Evolutionary conservation across 805 yeast species (phyloP).

Genomic region (Pichia eremophila): DNA sequence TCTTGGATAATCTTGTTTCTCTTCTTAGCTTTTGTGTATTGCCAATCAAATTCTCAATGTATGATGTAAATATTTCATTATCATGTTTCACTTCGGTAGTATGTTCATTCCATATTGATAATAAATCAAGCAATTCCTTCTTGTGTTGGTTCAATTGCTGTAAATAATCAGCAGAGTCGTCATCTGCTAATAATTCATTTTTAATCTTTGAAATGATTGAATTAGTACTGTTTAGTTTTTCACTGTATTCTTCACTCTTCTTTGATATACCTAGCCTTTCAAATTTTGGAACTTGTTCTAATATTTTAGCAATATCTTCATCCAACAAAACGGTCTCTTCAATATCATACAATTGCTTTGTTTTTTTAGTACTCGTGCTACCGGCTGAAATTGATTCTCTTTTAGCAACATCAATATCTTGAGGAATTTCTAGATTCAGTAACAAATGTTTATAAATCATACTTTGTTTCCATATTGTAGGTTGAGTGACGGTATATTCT

Average conservation of each 20-base stretch:
- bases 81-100: slow-evolving; percentile 46
- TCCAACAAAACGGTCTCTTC: not conserved
- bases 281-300: slow-evolving; percentile 27
- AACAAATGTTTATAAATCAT: slow-evolving; percentile 55
- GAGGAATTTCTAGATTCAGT: slow-evolving; percentile 61
- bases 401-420: slow-evolving; percentile 47
- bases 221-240: slow-evolving; percentile 18
- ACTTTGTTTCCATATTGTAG: slow-evolving; percentile 64
- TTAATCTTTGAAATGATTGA: slow-evolving; percentile 5
- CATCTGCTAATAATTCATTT: slow-evolving; percentile 1
- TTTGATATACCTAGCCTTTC: slow-evolving; percentile 9
- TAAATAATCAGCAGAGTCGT: slow-evolving; percentile 31
- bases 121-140: slow-evolving; percentile 24
- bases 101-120: slow-evolving; percentile 41
- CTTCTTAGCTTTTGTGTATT: slow-evolving; percentile 76
- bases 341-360: slow-evolving; percentile 10
- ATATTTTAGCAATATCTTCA: slow-evolving; percentile 1
- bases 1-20: slow-evolving; percentile 6
- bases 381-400: not conserved
- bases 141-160: slow-evolving; percentile 30
- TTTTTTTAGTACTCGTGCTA: slow-evolving; percentile 9
- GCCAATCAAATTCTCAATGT: slow-evolving; percentile 84
- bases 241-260: slow-evolving; percentile 21
- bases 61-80: slow-evolving; percentile 71
- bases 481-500: slow-evolving; percentile 32